phyloP scores from a whole-genome alignment of 805 yeast species.

The Ogataea siamensis region DNA sequence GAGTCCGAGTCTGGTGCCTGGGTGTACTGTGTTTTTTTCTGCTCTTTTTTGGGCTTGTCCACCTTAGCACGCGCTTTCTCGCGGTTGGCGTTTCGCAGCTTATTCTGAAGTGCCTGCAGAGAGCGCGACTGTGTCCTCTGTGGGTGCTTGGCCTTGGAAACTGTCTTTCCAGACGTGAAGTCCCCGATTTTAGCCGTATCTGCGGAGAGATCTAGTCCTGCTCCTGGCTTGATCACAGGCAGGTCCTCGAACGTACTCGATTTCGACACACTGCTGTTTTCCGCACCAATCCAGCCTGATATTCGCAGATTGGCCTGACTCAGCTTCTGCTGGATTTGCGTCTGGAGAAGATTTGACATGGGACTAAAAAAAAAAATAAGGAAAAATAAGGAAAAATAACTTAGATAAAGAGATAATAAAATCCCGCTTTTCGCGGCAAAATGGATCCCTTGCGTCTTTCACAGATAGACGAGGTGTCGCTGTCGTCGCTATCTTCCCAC shows the following conservation, averaged over 20 bases:
- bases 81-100: slow-evolving; percentile 27
- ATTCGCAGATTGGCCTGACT: slow-evolving; percentile 37
- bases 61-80: slow-evolving; percentile 8
- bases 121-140: slow-evolving; percentile 18
- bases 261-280: slow-evolving; percentile 4
- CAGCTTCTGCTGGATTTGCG: slow-evolving; percentile 44
- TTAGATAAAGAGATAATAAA: not conserved
- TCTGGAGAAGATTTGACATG: slow-evolving; percentile 33
- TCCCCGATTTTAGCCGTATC: slow-evolving; percentile 20
- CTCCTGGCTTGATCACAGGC: slow-evolving; percentile 31
- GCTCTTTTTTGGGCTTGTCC: no score
- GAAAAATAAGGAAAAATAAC: slow-evolving; percentile 1
- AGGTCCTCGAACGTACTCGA: slow-evolving; percentile 15
- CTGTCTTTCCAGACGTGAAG: slow-evolving; percentile 20
- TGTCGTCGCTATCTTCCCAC: slow-evolving; percentile 8
- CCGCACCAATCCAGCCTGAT: slow-evolving; percentile 37
- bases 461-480: slow-evolving; percentile 5
- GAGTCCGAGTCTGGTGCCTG: slow-evolving; percentile 16
- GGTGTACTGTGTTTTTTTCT: no score
- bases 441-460: slow-evolving; percentile 8
- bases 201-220: slow-evolving; percentile 24
- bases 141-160: slow-evolving; percentile 10
- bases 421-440: not conserved
- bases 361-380: not conserved
- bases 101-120: slow-evolving; percentile 29